phyloP scores from a whole-genome alignment of 192 early-diverging fungal genomes.

The Coemansia sp. region DNA sequence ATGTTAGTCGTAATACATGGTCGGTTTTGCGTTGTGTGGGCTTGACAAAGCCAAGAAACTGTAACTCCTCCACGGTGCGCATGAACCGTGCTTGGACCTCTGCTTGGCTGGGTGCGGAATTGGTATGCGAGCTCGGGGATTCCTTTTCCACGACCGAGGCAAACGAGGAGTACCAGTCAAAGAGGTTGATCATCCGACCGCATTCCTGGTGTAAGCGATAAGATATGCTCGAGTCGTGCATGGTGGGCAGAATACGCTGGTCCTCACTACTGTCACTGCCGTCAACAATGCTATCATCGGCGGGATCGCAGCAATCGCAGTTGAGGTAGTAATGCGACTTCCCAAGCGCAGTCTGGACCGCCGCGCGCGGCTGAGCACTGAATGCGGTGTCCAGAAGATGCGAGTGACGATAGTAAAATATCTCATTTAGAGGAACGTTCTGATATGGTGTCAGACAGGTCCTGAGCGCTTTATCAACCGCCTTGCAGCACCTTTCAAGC shows the following conservation, averaged over 20 bases:
- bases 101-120: conserved; percentile 29
- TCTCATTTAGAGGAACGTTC: conserved; percentile 66
- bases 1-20: conserved; percentile 85
- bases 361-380: conserved; percentile 76
- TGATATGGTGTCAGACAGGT: conserved; percentile 59
- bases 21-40: conserved; percentile 88
- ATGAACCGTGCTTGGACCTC: conserved; percentile 84
- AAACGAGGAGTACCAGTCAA: conserved; percentile 90
- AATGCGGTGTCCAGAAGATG: conserved; percentile 80
- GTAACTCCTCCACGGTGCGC: conserved; percentile 78
- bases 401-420: conserved; percentile 75
- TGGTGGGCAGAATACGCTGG: conserved; percentile 57
- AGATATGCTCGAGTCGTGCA: conserved; percentile 83
- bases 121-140: conserved; percentile 2
- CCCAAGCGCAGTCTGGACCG: conserved; percentile 80
- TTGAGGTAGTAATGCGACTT: conserved; percentile 75
- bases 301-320: conserved; percentile 72
- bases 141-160: conserved; percentile 72
- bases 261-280: conserved; percentile 35
- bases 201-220: conserved; percentile 92
- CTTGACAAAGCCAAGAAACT: conserved; percentile 88
- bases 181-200: conserved; percentile 90
- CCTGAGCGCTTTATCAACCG: conserved; percentile 28
- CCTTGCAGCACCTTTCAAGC: conserved; percentile 33
- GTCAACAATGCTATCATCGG: conserved; percentile 4